phyloP scores from a whole-genome alignment of 1,284 basidiomycete species.

The Leccinum subspadiceum region DNA sequence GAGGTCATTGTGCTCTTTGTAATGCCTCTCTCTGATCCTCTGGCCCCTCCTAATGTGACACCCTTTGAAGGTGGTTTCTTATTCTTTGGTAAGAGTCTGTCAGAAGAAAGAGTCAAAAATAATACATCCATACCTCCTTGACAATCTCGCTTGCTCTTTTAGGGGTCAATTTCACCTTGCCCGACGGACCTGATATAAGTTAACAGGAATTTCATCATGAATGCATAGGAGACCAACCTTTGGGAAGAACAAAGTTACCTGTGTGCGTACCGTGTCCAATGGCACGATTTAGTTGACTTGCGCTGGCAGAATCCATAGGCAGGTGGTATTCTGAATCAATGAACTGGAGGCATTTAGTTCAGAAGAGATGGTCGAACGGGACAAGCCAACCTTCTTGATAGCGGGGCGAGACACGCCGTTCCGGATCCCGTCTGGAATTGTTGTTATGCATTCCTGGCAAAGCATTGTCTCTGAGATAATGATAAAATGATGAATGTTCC shows the following conservation, averaged over 20 bases:
- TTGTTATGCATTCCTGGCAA: constrained; percentile 64
- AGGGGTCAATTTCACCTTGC: constrained; percentile 67
- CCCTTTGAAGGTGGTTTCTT: constrained; percentile 10
- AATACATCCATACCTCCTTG: constrained; percentile 54
- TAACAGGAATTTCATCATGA: background rate
- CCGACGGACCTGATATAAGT: constrained; percentile 38
- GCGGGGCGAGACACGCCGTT: constrained; percentile 72
- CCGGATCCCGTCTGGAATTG: constrained; percentile 63
- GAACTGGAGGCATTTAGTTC: constrained; percentile 42
- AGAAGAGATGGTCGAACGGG: background rate
- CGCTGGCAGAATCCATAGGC: constrained; percentile 53
- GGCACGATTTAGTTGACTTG: constrained; percentile 69
- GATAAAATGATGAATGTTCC: background rate
- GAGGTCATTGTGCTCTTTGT: background rate
- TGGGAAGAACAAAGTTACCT: constrained; percentile 69
- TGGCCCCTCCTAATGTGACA: constrained; percentile 6
- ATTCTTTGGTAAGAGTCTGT: constrained; percentile 33
- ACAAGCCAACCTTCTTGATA: constrained; percentile 67
- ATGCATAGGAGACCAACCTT: constrained; percentile 43
- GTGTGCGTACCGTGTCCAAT: constrained; percentile 66
- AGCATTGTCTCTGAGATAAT: background rate
- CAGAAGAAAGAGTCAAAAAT: background rate
- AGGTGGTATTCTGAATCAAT: constrained; percentile 72
- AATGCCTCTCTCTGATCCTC: constrained; percentile 23
- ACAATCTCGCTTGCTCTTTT: constrained; percentile 53